Evolutionary conservation across 441 rosid genomes (phyloP).

Genomic region (Syzygium malaccense): DNA sequence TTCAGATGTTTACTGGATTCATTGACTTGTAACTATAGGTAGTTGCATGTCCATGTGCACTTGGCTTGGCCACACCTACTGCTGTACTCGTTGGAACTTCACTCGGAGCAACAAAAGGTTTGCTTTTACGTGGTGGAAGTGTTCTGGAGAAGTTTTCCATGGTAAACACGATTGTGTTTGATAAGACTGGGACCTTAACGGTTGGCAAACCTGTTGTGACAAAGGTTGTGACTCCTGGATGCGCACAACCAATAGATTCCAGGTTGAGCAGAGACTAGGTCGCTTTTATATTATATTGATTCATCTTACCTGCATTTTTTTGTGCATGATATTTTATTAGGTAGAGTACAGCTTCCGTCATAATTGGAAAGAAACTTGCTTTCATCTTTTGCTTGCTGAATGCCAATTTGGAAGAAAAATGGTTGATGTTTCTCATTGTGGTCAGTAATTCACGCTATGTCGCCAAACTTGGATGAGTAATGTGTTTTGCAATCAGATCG

Average conservation of each 20-base stretch:
- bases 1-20: background rate
- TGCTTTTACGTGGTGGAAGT: conserved; percentile 90
- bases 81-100: conserved; percentile 99
- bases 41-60: conserved; percentile 99
- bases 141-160: conserved; percentile 79
- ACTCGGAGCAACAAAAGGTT: conserved; percentile 87
- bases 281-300: background rate
- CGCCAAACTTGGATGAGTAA: background rate
- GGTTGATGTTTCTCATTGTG: background rate
- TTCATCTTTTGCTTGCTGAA: background rate
- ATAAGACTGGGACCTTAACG: conserved; percentile 95
- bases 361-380: background rate
- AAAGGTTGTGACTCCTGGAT: conserved; percentile 45
- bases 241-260: conserved; percentile 18
- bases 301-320: background rate
- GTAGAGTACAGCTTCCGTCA: background rate
- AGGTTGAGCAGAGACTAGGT: conserved; percentile 40
- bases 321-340: background rate
- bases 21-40: conserved; percentile 44
- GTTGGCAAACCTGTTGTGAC: conserved; percentile 87
- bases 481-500: background rate
- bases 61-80: conserved; percentile 97
- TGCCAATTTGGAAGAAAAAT: background rate
- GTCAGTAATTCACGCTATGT: background rate
- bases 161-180: conserved; percentile 77